A percentile compares a stretch with the other conserved stretches of the same genome.
phyloP scores from a whole-genome alignment of 2,329 filamentous ascomycete genomes.

The Colletotrichum gigasporum region DNA sequence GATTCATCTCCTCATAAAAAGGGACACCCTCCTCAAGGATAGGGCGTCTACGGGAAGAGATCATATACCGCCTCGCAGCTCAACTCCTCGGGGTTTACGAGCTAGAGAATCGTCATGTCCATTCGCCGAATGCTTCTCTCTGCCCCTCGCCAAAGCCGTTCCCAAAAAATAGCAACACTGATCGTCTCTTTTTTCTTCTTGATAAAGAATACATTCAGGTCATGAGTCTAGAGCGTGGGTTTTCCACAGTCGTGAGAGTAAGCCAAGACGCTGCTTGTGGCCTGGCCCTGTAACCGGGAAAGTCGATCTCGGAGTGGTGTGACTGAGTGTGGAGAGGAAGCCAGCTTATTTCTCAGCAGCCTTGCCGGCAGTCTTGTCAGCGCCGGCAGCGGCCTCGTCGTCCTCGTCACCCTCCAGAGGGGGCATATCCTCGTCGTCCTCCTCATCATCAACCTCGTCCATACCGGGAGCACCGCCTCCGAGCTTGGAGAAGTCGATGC shows the following conservation, averaged over 20 bases:
- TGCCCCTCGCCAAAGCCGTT: not conserved
- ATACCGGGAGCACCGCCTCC: slow-evolving; percentile 63
- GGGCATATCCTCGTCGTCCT: slow-evolving; percentile 86
- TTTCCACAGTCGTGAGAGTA: not conserved
- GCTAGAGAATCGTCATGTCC: slow-evolving; percentile 2
- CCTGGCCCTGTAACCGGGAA: not conserved
- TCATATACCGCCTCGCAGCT: not conserved
- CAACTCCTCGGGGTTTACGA: not conserved
- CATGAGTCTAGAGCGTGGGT: slow-evolving; percentile 29
- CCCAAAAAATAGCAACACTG: slow-evolving; percentile 2
- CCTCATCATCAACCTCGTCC: slow-evolving; percentile 61
- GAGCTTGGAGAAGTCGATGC: slow-evolving; percentile 95
- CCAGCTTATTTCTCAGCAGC: slow-evolving; percentile 28
- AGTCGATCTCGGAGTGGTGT: slow-evolving; percentile 10
- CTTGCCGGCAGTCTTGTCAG: slow-evolving; percentile 34
- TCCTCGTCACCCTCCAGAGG: slow-evolving; percentile 73
- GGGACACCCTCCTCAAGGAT: not conserved
- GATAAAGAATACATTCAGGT: slow-evolving; percentile 30
- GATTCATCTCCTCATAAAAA: not conserved
- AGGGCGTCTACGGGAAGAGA: not conserved
- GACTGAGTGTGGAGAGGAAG: not conserved
- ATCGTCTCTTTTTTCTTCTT: slow-evolving; percentile 21
- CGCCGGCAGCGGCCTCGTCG: slow-evolving; percentile 48
- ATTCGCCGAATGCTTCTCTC: slow-evolving; percentile 6
- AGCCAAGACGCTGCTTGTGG: not conserved